Base-by-base conservation (phyloP, 306 rosid species). In the Aeschynomene evenia region DNA sequence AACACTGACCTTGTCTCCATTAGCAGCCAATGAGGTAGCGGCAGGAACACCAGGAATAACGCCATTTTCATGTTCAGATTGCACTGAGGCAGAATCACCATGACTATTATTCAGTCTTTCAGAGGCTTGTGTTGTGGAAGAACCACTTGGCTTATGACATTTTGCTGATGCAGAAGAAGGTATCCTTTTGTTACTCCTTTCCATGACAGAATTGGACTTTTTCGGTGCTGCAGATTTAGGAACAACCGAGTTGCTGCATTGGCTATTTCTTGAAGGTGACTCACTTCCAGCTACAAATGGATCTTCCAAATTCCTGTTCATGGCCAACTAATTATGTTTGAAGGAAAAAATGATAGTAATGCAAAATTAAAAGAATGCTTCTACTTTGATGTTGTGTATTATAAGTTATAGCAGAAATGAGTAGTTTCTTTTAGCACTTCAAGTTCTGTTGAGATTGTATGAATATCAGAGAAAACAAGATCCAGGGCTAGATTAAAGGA, bases 251-350 rank as follows among this genome's bases (percentile, higher is more conserved):
- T 65, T 71, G 45, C 76, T 46, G 33, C 79, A 68, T 7, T 63
- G 80, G 26, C 70, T 42, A 34, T 51, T 85, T 80, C 84, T 85
- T 4, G 86, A 80, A n/a, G 84, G 87, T 11, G 91, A 84, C 28
- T 83, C 83, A 54, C 72, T 81, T 63, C 63, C 88, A 37, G 62
- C 58, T 33, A 68, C 80, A 7, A 83, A 78, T 55, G 81, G 76
- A 48, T 82, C 90, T 23, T 85, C 89, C 73, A 85, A 70, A 54
- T 78, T 85, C 90, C 93, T 87, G 68, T 9, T 68, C 86, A 81
- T 78, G 71, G 40, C 71, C 66, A 60, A 68, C 29, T 33, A 63
- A 24, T 39, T 22, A 52, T 66, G 46, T 18, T 65, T 18, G 26
- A 10, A 36, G 29, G 16, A 3, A 3, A 45, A 45, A 7, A 19